These are phyloP conservation scores for Parasitella parasitica DNA, from an alignment of 371 early-diverging fungal species.

Conservation along the genomic window DNA sequence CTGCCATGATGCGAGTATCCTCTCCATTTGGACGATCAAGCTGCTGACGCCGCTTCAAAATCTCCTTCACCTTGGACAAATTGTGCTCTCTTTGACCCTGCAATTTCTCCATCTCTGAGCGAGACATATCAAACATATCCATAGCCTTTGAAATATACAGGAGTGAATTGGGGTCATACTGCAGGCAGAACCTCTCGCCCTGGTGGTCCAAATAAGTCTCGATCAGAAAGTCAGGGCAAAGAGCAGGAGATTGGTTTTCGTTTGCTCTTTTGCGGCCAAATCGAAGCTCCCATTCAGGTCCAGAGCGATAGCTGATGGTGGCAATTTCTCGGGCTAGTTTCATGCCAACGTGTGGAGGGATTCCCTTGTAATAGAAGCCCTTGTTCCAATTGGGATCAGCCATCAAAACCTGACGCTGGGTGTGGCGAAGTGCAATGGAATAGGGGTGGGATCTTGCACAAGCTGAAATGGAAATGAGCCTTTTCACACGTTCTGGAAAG, in stretches of 20 bases:
- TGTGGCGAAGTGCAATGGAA: constrained; percentile 89
- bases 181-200: constrained; percentile 87
- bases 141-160: constrained; percentile 95
- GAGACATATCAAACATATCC: constrained; percentile 95
- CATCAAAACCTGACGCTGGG: constrained; percentile 92
- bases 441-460: constrained; percentile 96
- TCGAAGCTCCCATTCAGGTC: constrained; percentile 96
- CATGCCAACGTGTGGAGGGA: constrained; percentile 94
- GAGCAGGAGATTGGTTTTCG: constrained; percentile 70
- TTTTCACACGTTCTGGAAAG: constrained; percentile 81
- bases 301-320: constrained; percentile 88
- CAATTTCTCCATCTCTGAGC: constrained; percentile 48
- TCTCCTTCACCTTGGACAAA: constrained; percentile 26
- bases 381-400: constrained; percentile 94
- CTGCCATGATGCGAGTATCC: constrained; percentile 19
- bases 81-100: constrained; percentile 46
- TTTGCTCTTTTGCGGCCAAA: constrained; percentile 86
- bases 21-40: background rate
- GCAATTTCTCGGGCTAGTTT: constrained; percentile 91
- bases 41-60: constrained; percentile 18
- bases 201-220: constrained; percentile 97
- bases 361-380: constrained; percentile 89
- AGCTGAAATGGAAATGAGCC: constrained; percentile 83
- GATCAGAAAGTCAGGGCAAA: constrained; percentile 93
- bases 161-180: constrained; percentile 94